Percentiles rank a stretch among this genome's conserved stretches.
These are phyloP conservation scores for Petunia hybrid DNA, from an alignment of 305 asterid genomes.

Conservation along the genomic window DNA sequence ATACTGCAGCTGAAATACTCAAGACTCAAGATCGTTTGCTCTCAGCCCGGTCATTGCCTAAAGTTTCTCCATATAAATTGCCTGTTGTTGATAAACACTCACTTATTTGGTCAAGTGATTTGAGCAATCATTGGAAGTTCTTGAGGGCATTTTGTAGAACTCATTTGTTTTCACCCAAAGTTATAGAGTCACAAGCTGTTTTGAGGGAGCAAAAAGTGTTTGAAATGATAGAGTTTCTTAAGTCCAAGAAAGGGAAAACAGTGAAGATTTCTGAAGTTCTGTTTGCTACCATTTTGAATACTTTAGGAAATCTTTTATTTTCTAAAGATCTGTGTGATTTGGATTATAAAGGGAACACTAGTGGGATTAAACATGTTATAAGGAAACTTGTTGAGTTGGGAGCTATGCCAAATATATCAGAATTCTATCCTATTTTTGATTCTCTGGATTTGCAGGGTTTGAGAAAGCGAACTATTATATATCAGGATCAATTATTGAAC, in stretches of 20 bases:
- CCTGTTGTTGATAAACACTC: constrained; percentile 25
- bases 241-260: constrained; percentile 26
- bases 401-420: constrained; percentile 35
- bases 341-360: constrained; percentile 12
- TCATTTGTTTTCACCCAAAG: constrained; percentile 37
- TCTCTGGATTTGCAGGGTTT: constrained; percentile 40
- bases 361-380: not conserved
- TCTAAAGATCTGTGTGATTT: constrained; percentile 34
- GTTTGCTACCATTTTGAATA: constrained; percentile 28
- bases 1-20: constrained; percentile 29
- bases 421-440: constrained; percentile 35
- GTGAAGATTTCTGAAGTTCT: constrained; percentile 29
- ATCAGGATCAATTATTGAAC: not conserved
- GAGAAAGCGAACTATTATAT: constrained; percentile 27
- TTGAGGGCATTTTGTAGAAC: constrained; percentile 34
- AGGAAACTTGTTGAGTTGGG: constrained; percentile 25
- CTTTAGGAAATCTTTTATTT: constrained; percentile 29
- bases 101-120: constrained; percentile 23
- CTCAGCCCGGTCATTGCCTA: constrained; percentile 32
- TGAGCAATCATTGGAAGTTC: constrained; percentile 37
- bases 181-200: constrained; percentile 21
- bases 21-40: constrained; percentile 34
- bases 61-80: constrained; percentile 29
- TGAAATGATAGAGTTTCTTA: constrained; percentile 30
- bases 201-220: constrained; percentile 33